phyloP scores from a whole-genome alignment of 768 basidiomycete species.

The Mycena filopes region DNA sequence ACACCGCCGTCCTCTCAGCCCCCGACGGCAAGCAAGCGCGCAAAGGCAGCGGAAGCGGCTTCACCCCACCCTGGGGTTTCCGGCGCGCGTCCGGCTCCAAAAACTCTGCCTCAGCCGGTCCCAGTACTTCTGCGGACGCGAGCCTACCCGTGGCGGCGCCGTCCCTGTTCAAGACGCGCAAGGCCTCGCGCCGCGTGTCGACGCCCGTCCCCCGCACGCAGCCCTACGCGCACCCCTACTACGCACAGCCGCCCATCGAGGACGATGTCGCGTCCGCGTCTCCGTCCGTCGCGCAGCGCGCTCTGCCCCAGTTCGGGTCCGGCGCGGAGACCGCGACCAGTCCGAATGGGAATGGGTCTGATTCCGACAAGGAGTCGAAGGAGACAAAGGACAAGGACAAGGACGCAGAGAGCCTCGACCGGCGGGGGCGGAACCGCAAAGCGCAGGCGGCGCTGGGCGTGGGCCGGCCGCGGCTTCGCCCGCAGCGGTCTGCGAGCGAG shows the following conservation, averaged over 20 bases:
- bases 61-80: slow-evolving; percentile 31
- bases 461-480: slow-evolving; percentile 5
- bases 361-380: slow-evolving; percentile 18
- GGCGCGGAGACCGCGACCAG: slow-evolving; percentile 5
- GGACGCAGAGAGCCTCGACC: background rate
- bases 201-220: slow-evolving; percentile 47
- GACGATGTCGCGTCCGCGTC: too few relatives aligned
- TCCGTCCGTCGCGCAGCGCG: slow-evolving; percentile 22
- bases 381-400: slow-evolving; percentile 20
- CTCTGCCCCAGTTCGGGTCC: slow-evolving; percentile 19
- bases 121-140: background rate
- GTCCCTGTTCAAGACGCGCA: slow-evolving; percentile 30
- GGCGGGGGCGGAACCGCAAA: slow-evolving; percentile 22
- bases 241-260: slow-evolving; percentile 38
- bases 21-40: slow-evolving; percentile 22
- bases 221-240: slow-evolving; percentile 51
- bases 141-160: slow-evolving; percentile 5
- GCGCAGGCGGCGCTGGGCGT: slow-evolving; percentile 31
- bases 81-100: slow-evolving; percentile 23
- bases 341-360: slow-evolving; percentile 14
- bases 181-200: slow-evolving; percentile 32
- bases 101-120: background rate
- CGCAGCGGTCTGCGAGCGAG: slow-evolving; percentile 31
- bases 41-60: slow-evolving; percentile 27
- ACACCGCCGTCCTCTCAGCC: background rate